Base-by-base conservation (phyloP, 2,329 filamentous ascomycete genomes). In the Penicillium thymicola region DNA sequence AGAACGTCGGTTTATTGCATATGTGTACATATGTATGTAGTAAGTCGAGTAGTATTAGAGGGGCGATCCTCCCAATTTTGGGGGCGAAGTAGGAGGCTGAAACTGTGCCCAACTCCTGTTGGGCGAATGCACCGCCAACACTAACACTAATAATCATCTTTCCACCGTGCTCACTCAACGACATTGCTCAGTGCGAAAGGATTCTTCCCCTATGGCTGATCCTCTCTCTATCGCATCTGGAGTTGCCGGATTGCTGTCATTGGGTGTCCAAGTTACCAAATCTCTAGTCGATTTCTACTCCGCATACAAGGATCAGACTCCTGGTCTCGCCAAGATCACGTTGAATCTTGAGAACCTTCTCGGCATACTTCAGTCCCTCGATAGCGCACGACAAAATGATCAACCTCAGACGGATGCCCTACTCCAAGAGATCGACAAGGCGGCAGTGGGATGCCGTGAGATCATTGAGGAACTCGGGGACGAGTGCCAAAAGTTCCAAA, bases 241-340 rank as follows among this genome's bases (percentile, higher is more conserved):
- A 43, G 64, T 62, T 16, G 66, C 64, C 0, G 72, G 72, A 13
- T 50, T 78, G 37, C 59, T 76, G 30, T 76, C 74, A 6, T 66
- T 78, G 3, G 71, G 72, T 37, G 69, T 78, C 16, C 62, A 72
- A 59, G 66, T 71, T 28, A 64, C 70, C 1, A 66, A 75, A 52
- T 59, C 58, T 27, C 64, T 77, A 5, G 55, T 70, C 53, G 54
- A 72, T 11, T 76, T 71, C 55, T 77, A 77, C 54, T 58, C 59
- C 5, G 59, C 68, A 1, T 68, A 66, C 58, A 67, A 65, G 47
- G 52, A 59, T 54, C 67, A 66, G 45, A 38, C 66, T 16, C 45
- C 63, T 4, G 67, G 75, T 34, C 49, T 73, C 5, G 60, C 61
- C 1, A 61, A 66, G 14, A 54, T 32, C 42, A 61, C 16, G 2